Conservation (phyloP, 306 rosid species). For the Vigna angularis region DNA sequence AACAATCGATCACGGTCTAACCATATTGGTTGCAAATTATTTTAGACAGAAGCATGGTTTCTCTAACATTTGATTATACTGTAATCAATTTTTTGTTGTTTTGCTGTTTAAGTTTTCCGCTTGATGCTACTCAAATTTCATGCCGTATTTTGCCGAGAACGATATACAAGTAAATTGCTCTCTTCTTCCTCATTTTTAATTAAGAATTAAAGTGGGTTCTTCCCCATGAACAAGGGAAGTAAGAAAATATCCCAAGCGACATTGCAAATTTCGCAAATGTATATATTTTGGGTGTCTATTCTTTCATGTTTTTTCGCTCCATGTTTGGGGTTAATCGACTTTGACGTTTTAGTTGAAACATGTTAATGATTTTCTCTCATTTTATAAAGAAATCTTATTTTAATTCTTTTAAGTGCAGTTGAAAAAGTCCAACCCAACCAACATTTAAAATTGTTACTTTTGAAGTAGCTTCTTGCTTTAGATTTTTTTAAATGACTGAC, state of each 20-base stretch:
- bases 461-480: constrained; percentile 17
- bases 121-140: not conserved
- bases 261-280: not conserved
- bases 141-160: not conserved
- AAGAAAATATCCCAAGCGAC: not conserved
- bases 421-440: constrained; percentile 23
- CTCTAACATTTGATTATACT: not conserved
- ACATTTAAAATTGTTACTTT: constrained; percentile 42
- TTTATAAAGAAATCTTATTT: not conserved
- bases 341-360: not conserved
- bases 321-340: constrained; percentile 6
- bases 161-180: not conserved
- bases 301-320: not conserved
- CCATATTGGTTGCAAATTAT: not conserved
- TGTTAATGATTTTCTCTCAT: not conserved
- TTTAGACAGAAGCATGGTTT: not conserved
- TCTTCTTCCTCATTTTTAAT: not conserved
- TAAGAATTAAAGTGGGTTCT: not conserved
- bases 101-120: not conserved
- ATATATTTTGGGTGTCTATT: not conserved
- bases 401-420: constrained; percentile 27
- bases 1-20: not conserved
- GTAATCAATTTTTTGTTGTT: not conserved
- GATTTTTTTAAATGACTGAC: not conserved
- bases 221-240: too few relatives aligned